Evolutionary conservation across 306 rosid genomes (phyloP).

Genomic region (Astragalus glycyphyllos): DNA sequence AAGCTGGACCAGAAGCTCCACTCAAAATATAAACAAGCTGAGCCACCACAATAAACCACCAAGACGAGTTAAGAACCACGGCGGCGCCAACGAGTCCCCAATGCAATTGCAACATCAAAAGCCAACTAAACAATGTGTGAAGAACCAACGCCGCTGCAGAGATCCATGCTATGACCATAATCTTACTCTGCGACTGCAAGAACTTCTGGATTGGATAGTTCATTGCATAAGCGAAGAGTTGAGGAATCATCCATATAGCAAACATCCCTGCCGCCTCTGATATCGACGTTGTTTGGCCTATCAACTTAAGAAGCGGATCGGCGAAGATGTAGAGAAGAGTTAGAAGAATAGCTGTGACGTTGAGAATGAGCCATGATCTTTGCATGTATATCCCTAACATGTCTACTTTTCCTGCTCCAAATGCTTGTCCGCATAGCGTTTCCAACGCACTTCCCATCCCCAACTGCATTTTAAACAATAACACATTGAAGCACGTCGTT

Average conservation of each 20-base stretch:
- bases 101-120: conserved; percentile 59
- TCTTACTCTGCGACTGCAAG: conserved; percentile 87
- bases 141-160: conserved; percentile 61
- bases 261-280: conserved; percentile 76
- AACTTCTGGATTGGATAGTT: conserved; percentile 81
- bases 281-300: conserved; percentile 72
- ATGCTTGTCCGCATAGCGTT: conserved; percentile 91
- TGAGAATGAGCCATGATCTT: conserved; percentile 81
- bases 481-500: not conserved
- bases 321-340: conserved; percentile 66
- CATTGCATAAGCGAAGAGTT: conserved; percentile 82
- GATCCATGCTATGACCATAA: conserved; percentile 84
- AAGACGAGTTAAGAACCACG: conserved; percentile 66
- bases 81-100: conserved; percentile 89
- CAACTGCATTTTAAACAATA: conserved; percentile 42
- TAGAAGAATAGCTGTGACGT: conserved; percentile 51
- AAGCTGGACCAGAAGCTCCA: conserved; percentile 72
- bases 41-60: conserved; percentile 75
- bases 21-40: conserved; percentile 64
- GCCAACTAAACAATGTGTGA: conserved; percentile 77
- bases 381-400: conserved; percentile 94
- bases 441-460: conserved; percentile 98
- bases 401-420: conserved; percentile 74
- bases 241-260: conserved; percentile 88
- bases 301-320: conserved; percentile 47